Conservation (phyloP, 345 rosid genomes). For the Eutrema japonicum region DNA sequence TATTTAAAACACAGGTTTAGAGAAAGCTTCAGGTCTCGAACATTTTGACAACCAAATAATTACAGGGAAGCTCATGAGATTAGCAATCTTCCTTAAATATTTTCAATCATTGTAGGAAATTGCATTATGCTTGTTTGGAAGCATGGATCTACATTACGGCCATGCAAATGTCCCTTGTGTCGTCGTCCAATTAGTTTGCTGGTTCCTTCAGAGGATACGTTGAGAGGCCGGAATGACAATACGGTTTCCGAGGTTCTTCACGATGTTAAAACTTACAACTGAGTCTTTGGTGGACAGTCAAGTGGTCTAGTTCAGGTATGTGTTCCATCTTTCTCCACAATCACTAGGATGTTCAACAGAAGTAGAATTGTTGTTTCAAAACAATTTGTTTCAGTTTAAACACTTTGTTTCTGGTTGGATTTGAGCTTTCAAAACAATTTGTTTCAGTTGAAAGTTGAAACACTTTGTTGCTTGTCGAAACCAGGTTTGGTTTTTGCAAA, state of each 20-base stretch:
- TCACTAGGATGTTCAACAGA: neutral
- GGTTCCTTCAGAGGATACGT: conserved; percentile 62
- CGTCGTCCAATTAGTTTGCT: conserved; percentile 79
- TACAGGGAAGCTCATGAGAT: neutral
- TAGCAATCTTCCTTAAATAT: neutral
- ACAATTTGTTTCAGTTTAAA: too few species aligned
- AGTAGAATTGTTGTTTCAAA: neutral
- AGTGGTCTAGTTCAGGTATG: conserved; percentile 66
- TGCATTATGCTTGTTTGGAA: conserved; percentile 90
- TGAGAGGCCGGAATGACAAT: conserved; percentile 51
- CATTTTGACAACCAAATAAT: too few species aligned
- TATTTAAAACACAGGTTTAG: too few species aligned
- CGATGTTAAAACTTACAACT: conserved; percentile 70
- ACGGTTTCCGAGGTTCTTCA: conserved; percentile 56
- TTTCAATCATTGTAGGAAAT: conserved; percentile 49
- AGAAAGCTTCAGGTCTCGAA: too few species aligned
- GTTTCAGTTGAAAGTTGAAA: too few species aligned
- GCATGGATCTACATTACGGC: conserved; percentile 68
- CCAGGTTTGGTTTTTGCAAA: too few species aligned
- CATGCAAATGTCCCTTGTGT: conserved; percentile 89
- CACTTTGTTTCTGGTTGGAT: too few species aligned
- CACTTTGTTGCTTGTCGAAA: too few species aligned
- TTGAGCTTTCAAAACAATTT: too few species aligned
- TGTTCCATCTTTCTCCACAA: conserved; percentile 1
- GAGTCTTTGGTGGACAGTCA: conserved; percentile 63